Evolutionary conservation across 345 rosid species (phyloP).

Genomic region (Populus alba): DNA sequence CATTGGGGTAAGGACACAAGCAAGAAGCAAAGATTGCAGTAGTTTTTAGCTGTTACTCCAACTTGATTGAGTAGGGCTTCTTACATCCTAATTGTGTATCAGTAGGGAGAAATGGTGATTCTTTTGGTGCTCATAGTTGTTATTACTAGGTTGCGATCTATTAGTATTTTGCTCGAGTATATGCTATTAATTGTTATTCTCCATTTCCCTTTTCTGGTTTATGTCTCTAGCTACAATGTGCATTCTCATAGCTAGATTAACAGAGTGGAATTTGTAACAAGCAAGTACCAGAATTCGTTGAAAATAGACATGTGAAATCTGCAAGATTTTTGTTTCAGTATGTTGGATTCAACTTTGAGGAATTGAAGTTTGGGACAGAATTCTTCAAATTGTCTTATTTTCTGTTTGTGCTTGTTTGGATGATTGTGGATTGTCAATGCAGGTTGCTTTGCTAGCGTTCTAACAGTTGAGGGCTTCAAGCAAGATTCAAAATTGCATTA

Average conservation of each 20-base stretch:
- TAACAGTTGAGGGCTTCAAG: background rate
- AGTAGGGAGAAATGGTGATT: conserved; percentile 42
- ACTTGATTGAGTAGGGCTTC: conserved; percentile 16
- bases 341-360: background rate
- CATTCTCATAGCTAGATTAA: conserved; percentile 19
- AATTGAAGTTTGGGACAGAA: background rate
- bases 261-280: conserved; percentile 13
- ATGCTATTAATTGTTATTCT: conserved; percentile 10
- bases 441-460: background rate
- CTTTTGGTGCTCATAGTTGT: conserved; percentile 38
- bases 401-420: background rate
- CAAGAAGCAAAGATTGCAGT: conserved; percentile 54
- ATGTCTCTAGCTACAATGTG: conserved; percentile 22
- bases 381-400: background rate
- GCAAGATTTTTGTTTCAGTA: background rate
- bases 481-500: background rate
- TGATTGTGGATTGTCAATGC: background rate
- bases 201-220: conserved; percentile 17
- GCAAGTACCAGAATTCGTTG: conserved; percentile 3
- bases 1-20: conserved; percentile 25
- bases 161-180: conserved; percentile 1
- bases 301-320: background rate
- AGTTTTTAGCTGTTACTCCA: conserved; percentile 10
- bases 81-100: conserved; percentile 50
- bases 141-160: conserved; percentile 7